These are phyloP conservation scores for Linnemannia schmuckeri DNA, from an alignment of 192 early-diverging fungal species.

Conservation along the genomic window DNA sequence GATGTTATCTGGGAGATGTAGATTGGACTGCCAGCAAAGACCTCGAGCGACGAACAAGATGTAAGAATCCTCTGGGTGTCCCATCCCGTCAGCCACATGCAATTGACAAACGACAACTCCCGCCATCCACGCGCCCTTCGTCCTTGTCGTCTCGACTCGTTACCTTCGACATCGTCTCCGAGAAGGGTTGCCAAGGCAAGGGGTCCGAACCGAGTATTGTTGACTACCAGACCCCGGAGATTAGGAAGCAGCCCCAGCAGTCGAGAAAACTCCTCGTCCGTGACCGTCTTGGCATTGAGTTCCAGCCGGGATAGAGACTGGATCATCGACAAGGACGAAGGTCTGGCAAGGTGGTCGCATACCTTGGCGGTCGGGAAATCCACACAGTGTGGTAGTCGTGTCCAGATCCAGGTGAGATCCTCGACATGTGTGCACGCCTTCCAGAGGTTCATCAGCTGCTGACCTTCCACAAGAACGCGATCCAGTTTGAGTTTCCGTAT, in stretches of 20 bases:
- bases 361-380: neutral
- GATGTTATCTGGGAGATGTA: neutral
- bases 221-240: neutral
- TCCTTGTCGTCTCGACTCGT: neutral
- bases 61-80: neutral
- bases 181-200: neutral
- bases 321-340: neutral
- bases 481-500: neutral
- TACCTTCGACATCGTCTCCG: neutral
- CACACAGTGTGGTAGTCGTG: neutral
- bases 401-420: neutral
- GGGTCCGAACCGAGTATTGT: neutral
- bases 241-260: neutral
- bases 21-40: neutral
- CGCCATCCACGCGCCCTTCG: neutral
- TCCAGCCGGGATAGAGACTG: neutral
- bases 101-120: neutral
- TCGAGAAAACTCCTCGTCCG: neutral
- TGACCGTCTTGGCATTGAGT: neutral
- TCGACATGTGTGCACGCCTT: conserved; percentile 1
- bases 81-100: neutral
- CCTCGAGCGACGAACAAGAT: neutral
- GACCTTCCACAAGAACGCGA: neutral
- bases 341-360: neutral
- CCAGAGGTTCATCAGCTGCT: neutral